Evolutionary conservation across 73 alveolate genomes (phyloP), one percentile per base, ranked within the genome.

Genomic region (Tetrahymena malaccensis): DNA sequence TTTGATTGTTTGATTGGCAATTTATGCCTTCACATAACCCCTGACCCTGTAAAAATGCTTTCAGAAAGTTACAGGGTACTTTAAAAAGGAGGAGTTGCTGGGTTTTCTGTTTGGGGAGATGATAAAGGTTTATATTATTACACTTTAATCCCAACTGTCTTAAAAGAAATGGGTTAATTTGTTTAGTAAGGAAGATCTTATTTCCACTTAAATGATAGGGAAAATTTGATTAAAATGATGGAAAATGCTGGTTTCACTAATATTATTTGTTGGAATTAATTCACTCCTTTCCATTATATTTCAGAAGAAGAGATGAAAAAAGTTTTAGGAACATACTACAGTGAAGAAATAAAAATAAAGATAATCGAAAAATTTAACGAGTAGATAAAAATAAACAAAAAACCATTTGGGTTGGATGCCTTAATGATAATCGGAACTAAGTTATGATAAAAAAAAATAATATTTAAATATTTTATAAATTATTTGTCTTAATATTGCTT

Each of bases 101-200:
- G 97, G 43, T 97, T 97, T 84, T 43, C 97, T 5, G 98, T 97
- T 22, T 97, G 98, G 98, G 98, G 98, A 7, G 97, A 97, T 89
- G 94, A 85, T 43, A 98, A 97, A 58, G 85, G 57, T 58, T 37
- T 93, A 33, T 40, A 37, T 10, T 35, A 94, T 34, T 95, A 93
- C 22, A 94, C 34, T 27, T 37, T 94, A 38, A 34, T 94, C 17
- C 43, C 85, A 10, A 31, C 85, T 10, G 96, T 94, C 25, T 35
- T 43, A 43, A 55, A 35, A 37, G 96, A 83, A 84, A 55, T 55
- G 85, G 93, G 85, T 70, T 58, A 85, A 38, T 25, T 22, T 93
- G 55, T 27, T 43, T 70, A 55, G 22, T 35, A 94, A 70, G 96
- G 93, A 11, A 94, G 94, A 83, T 94, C 96, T 34, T 38, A 44